Conservation (phyloP, 495 filamentous ascomycete genomes). For the Recurvomyces mirabilis region DNA sequence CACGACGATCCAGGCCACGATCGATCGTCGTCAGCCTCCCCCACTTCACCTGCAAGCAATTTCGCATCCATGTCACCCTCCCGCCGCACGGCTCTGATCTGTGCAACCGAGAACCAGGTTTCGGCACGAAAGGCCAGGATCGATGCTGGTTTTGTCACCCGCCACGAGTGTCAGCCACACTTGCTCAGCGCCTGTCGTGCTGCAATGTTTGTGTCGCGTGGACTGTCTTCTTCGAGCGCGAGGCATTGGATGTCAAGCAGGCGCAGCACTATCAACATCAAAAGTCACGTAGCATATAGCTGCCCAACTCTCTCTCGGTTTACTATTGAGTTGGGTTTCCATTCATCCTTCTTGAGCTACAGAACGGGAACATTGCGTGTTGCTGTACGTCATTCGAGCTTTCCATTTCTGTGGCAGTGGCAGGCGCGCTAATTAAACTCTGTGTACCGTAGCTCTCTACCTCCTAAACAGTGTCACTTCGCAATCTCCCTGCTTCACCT, state of each 20-base stretch:
- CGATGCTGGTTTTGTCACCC: not conserved
- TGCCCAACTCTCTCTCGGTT: too few species aligned
- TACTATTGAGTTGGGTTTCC: too few species aligned
- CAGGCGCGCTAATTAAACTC: too few species aligned
- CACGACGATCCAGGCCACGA: not conserved
- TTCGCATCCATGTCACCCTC: not conserved
- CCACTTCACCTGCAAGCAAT: not conserved
- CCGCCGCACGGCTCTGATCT: too few species aligned
- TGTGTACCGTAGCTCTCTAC: not conserved
- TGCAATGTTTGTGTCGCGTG: constrained; percentile 2
- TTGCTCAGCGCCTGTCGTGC: not conserved
- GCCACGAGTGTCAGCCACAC: too few species aligned
- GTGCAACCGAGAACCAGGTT: too few species aligned
- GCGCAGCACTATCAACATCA: not conserved
- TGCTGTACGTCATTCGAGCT: too few species aligned
- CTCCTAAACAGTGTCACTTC: not conserved
- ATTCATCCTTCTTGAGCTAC: too few species aligned
- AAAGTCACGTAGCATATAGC: too few species aligned
- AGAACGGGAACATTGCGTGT: too few species aligned
- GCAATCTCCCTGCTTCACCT: not conserved
- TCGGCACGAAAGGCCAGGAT: not conserved
- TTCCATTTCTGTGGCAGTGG: too few species aligned
- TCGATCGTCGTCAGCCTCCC: not conserved
- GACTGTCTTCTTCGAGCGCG: not conserved
- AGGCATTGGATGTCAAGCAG: not conserved